A percentile compares a stretch with the other conserved stretches of the same genome.
Evolutionary conservation across 805 yeast genomes (phyloP).

Genomic region (Soucietia sequanensis): DNA sequence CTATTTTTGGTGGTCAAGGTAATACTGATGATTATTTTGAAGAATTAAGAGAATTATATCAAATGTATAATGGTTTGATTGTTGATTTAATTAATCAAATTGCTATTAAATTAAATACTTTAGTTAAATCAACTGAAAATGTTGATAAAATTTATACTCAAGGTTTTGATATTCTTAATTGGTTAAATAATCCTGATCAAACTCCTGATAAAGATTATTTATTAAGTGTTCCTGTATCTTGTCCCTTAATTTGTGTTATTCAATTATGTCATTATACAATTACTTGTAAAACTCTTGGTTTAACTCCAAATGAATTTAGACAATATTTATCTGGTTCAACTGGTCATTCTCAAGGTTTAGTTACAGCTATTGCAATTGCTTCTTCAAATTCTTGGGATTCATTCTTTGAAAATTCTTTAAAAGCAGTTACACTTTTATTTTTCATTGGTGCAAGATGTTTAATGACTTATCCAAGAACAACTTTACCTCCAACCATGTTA

Average conservation of each 20-base stretch:
- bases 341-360: constrained; percentile 89
- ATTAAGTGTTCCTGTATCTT: constrained; percentile 87
- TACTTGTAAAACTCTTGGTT: constrained; percentile 79
- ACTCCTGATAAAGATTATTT: constrained; percentile 90
- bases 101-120: constrained; percentile 63
- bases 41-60: constrained; percentile 84
- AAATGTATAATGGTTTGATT: constrained; percentile 72
- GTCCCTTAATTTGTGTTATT: constrained; percentile 96
- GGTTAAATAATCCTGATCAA: constrained; percentile 83
- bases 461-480: constrained; percentile 87
- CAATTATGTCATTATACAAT: constrained; percentile 92
- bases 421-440: constrained; percentile 83
- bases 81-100: constrained; percentile 68
- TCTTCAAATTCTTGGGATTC: constrained; percentile 80
- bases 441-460: constrained; percentile 92
- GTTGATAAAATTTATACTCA: constrained; percentile 89
- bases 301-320: constrained; percentile 87
- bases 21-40: constrained; percentile 96
- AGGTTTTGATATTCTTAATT: constrained; percentile 82
- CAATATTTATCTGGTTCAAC: constrained; percentile 69
- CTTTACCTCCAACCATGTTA: constrained; percentile 88
- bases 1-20: constrained; percentile 99
- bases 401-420: constrained; percentile 66
- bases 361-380: constrained; percentile 90
- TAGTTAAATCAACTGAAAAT: constrained; percentile 70